Evolutionary conservation across 257 asterid genomes (phyloP), one percentile per base, ranked within the genome.

Genomic region (Lavandula angustifolia): DNA sequence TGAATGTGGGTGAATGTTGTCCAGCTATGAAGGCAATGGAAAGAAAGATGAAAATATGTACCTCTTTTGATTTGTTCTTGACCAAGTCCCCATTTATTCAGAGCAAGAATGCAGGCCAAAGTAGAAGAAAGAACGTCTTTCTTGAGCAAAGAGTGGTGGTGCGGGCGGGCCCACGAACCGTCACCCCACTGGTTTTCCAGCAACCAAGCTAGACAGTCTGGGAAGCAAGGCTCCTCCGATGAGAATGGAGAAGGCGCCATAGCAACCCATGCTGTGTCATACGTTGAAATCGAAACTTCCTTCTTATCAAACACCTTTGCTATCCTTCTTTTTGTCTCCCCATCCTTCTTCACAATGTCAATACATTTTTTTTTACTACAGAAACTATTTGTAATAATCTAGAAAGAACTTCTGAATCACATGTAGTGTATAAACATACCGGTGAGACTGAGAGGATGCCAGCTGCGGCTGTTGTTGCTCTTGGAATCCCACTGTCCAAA

Each of bases 261-360:
- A 48, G 97, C 96, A 42, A 89, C 95, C 98, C 98, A 92, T 22
- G 98, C 98, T 12, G 96, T 89, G 74, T 92, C 98, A 54, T 89
- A 92, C 0, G 95, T 71, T 7, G 98, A 92, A 59, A 81, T 60
- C 31, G 92, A 87, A 66, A 85, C 43, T 43, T 83, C 85, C 70
- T 82, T 73, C 67, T 75, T 66, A 22, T 68, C 64, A 61, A 92
- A 70, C 58, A 87, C 72, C 64, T 76, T 75, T 55, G 70, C 54
- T 31, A 89, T 75, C 69, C 94, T 83, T 73, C 81, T 86, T 72
- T 68, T 82, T 27, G 75, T 63, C 78, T 73, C 85, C 54, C 76
- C 85, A 44, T 71, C 62, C 70, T 77, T 17, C 89, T 78, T 22
- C 27, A 22, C 27, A 22, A 22, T 22, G 27, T 22, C 27, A 22